Evolutionary conservation across 331 rosid species (phyloP).

Genomic region (Prunus yedoensis): DNA sequence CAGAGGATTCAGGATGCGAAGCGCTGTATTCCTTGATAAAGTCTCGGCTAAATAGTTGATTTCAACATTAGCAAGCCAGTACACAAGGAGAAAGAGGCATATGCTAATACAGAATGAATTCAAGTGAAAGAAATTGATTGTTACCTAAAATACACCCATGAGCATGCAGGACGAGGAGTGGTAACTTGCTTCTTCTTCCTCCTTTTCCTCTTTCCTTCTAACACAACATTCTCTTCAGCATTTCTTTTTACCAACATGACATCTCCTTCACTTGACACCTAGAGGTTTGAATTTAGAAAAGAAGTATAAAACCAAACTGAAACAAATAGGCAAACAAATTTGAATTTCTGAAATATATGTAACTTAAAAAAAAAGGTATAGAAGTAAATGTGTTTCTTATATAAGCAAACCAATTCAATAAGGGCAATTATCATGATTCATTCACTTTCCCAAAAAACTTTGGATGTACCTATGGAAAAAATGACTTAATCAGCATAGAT

Average conservation of each 20-base stretch:
- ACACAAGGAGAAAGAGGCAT: constrained; percentile 2
- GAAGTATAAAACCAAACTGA: not conserved
- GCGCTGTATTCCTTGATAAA: constrained; percentile 39
- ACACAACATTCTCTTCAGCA: constrained; percentile 13
- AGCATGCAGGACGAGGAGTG: constrained; percentile 42
- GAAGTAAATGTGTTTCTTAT: not conserved
- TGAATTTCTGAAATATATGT: too few species aligned
- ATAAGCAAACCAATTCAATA: not conserved
- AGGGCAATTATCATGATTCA: not conserved
- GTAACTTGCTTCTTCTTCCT: constrained; percentile 28
- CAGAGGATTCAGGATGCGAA: constrained; percentile 49
- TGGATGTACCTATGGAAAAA: not conserved
- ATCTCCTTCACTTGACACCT: constrained; percentile 24
- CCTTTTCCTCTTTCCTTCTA: constrained; percentile 25
- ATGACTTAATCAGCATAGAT: not conserved
- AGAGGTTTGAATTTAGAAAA: not conserved
- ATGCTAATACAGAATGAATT: not conserved
- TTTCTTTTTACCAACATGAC: constrained; percentile 17
- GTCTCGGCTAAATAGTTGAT: constrained; percentile 29
- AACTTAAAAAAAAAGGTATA: not conserved
- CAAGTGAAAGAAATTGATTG: not conserved
- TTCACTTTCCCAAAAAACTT: not conserved
- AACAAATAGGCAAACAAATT: too few species aligned
- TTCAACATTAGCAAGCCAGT: not conserved
- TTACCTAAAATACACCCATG: constrained; percentile 46